A percentile compares a stretch with the other conserved stretches of the same genome.
phyloP scores from a whole-genome alignment of 352 stramenopile genomes.

The Phytophthora macrochlamydospora region DNA sequence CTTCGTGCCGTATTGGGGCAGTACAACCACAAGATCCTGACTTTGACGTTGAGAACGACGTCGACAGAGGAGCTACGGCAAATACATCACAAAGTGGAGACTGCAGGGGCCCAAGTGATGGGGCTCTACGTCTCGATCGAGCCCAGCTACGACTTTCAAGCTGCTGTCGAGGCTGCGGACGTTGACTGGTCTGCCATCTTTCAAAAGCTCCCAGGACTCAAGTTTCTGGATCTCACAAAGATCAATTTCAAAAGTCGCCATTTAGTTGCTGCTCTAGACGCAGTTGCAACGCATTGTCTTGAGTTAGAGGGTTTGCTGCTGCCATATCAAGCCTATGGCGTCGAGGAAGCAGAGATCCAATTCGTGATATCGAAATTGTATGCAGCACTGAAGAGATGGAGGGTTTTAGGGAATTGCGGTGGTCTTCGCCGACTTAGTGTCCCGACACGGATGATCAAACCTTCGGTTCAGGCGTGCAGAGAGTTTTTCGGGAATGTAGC shows the following conservation, averaged over 20 bases:
- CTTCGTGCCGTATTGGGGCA: slow-evolving; percentile 27
- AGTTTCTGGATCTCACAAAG: slow-evolving; percentile 20
- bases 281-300: slow-evolving; percentile 18
- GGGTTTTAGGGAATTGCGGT: slow-evolving; percentile 10
- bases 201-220: slow-evolving; percentile 12
- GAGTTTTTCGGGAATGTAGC: slow-evolving; percentile 38
- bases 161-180: slow-evolving; percentile 15
- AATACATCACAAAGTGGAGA: slow-evolving; percentile 3
- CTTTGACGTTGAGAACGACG: slow-evolving; percentile 22
- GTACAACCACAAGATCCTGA: slow-evolving; percentile 14
- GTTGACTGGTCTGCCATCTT: slow-evolving; percentile 25
- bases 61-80: slow-evolving; percentile 20
- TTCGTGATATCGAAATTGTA: slow-evolving; percentile 24
- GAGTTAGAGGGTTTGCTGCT: slow-evolving; percentile 27
- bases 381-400: slow-evolving; percentile 26
- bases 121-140: slow-evolving; percentile 33
- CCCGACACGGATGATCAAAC: slow-evolving; percentile 6
- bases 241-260: slow-evolving; percentile 19
- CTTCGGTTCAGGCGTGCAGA: slow-evolving; percentile 8
- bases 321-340: slow-evolving; percentile 3
- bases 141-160: neutral
- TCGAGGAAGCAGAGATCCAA: neutral
- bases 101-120: slow-evolving; percentile 19
- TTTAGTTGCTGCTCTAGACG: slow-evolving; percentile 14
- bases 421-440: slow-evolving; percentile 32